Base-by-base conservation (phyloP, 1,284 basidiomycete species). In the Anthracocystis setariae region DNA sequence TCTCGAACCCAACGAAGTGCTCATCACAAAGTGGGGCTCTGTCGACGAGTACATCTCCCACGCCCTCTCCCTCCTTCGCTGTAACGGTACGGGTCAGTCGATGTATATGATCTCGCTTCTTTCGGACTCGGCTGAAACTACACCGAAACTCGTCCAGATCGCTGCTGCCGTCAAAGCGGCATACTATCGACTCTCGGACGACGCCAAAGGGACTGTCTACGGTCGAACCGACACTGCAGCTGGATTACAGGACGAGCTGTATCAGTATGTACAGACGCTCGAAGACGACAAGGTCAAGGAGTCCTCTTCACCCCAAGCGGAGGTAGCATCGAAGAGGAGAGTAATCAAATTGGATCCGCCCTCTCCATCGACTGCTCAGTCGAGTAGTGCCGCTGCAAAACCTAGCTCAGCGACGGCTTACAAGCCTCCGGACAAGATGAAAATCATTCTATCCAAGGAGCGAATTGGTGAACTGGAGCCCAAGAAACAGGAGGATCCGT, bases 181-280 rank as follows among this genome's bases (percentile, higher is more conserved):
- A 50, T 86, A 90, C 49, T 85, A 92, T 75, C 29, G 73, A 87
- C 88, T 89, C 1, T 64, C 86, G 17, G 84, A 84, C 9, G 86
- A 88, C 33, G 73, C 64, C 24, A 75, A 75, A 45, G 73, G 73
- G 4, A 68, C 64, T 3, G 59, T 72, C 1, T 65, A 58, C 24
- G 58, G 65, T 21, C 38, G 43, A 35, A 8, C 57, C 1, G 20
- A 38, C 23, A 29, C 20, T 9, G 21, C 24, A 10, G 24, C 9
- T 15, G 37, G 9, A 8, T 50, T 66, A 25, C 88, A 89, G 21
- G 84, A 88, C 13, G 89, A 91, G 54, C 82, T 93, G 3, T 86
- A 90, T 73, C 91, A 92, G 82, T 93, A 92, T 71, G 90, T 92
- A 37, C 84, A 89, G 3, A 89, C 91, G 71, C 90, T 91, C 57